Evolutionary conservation across 495 filamentous ascomycete species (phyloP).

Genomic region (Penicillium daleae): DNA sequence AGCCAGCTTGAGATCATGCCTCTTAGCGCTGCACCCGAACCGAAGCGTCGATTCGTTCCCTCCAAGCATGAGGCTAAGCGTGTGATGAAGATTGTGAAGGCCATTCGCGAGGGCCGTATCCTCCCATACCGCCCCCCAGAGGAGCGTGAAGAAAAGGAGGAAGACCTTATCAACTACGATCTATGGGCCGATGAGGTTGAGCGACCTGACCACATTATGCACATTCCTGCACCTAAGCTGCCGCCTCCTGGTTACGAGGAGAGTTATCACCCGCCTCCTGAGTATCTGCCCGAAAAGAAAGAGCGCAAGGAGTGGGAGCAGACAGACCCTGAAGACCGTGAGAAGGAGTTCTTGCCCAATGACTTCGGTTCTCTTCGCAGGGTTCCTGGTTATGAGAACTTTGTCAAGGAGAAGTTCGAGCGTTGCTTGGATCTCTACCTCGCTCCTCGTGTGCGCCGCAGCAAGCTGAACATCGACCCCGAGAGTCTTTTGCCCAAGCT

Average conservation of each 20-base stretch:
- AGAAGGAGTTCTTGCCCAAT: constrained; percentile 83
- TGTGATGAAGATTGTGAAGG: constrained; percentile 96
- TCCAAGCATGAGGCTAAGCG: constrained; percentile 98
- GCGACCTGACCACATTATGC: constrained; percentile 85
- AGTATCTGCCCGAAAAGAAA: constrained; percentile 84
- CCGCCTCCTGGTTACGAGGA: constrained; percentile 93
- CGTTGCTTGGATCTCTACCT: constrained; percentile 94
- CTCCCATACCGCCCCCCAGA: constrained; percentile 84
- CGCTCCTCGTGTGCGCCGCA: constrained; percentile 87
- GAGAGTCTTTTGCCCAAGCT: constrained; percentile 91
- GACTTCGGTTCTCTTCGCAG: constrained; percentile 82
- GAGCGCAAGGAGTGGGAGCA: constrained; percentile 91
- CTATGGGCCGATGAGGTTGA: constrained; percentile 92
- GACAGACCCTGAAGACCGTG: constrained; percentile 84
- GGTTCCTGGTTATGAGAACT: constrained; percentile 88
- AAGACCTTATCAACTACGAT: constrained; percentile 78
- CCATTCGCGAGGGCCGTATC: constrained; percentile 92
- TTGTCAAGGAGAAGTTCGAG: constrained; percentile 95
- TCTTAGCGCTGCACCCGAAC: constrained; percentile 89
- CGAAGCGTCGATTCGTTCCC: constrained; percentile 92
- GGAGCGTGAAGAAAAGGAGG: constrained; percentile 71
- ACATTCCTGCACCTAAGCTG: constrained; percentile 93
- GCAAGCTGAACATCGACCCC: constrained; percentile 95
- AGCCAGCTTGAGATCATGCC: constrained; percentile 92
- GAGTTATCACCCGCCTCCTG: constrained; percentile 93